Conservation (phyloP, 805 yeast species). For the Zygoascus bituminiphila region DNA sequence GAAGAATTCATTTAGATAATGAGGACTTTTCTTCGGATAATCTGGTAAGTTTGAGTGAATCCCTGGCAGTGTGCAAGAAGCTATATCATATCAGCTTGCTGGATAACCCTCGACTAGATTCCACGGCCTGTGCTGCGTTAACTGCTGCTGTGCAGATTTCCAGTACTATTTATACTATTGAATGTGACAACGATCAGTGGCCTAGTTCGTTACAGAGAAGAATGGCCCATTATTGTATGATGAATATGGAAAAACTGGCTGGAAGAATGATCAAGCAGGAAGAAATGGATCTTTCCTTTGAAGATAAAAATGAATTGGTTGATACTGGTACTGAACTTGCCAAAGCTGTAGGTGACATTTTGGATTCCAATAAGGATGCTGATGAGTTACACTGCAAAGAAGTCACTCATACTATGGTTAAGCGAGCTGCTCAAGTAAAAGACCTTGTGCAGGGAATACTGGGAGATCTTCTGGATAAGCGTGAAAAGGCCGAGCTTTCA, state of each 20-base stretch:
- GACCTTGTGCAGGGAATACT: slow-evolving; percentile 41
- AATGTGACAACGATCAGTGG: slow-evolving; percentile 53
- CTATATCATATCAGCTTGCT: slow-evolving; percentile 61
- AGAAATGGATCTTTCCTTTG: slow-evolving; percentile 24
- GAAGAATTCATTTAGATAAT: slow-evolving; percentile 63
- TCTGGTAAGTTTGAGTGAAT: slow-evolving; percentile 53
- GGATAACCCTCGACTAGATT: slow-evolving; percentile 53
- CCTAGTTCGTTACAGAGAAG: slow-evolving; percentile 59
- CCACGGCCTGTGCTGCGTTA: slow-evolving; percentile 54
- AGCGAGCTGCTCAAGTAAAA: slow-evolving; percentile 35
- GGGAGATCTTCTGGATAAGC: slow-evolving; percentile 49
- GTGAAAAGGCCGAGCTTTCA: slow-evolving; percentile 46
- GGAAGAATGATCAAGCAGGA: slow-evolving; percentile 15
- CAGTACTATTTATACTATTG: slow-evolving; percentile 55
- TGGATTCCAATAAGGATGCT: slow-evolving; percentile 7
- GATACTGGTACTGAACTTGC: slow-evolving; percentile 19
- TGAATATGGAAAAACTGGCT: slow-evolving; percentile 44
- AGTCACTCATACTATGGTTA: slow-evolving; percentile 27
- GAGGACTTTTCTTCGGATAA: slow-evolving; percentile 51
- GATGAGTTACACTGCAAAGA: slow-evolving; percentile 12
- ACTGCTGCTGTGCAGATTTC: slow-evolving; percentile 63
- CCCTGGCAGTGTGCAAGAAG: slow-evolving; percentile 57
- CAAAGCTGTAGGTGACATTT: slow-evolving; percentile 19
- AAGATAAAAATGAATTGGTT: slow-evolving; percentile 30
- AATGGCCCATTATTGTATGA: slow-evolving; percentile 71